Percentiles rank a stretch among this genome's conserved stretches.
phyloP scores from a whole-genome alignment of 176 grass and related monocot species.

The Poa annua region DNA sequence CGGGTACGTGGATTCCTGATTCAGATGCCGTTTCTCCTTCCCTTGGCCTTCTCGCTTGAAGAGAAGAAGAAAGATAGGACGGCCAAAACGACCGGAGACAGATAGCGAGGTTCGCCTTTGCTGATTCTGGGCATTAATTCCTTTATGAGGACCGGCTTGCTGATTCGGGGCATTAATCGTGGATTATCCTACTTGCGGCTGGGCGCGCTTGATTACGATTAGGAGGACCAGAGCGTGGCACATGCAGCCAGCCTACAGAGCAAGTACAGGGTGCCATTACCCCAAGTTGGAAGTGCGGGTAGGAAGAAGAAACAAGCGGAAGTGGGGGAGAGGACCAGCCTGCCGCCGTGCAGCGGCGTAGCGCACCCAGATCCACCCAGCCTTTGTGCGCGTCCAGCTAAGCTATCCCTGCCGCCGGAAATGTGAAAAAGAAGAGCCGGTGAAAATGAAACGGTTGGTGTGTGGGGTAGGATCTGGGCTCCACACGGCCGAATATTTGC shows the following conservation, averaged over 20 bases:
- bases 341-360: background rate
- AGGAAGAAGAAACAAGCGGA: background rate
- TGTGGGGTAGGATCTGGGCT: background rate
- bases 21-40: slow-evolving; percentile 1
- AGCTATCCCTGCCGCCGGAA: slow-evolving; percentile 16
- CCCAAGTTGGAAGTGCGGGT: too few species aligned
- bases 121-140: background rate
- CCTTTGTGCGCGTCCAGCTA: slow-evolving; percentile 27
- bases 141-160: background rate
- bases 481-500: slow-evolving; percentile 12
- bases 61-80: background rate
- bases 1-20: background rate
- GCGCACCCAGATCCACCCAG: slow-evolving; percentile 24
- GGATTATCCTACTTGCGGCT: background rate
- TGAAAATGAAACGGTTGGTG: too few species aligned
- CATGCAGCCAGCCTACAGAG: background rate
- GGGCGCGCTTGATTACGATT: background rate
- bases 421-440: background rate
- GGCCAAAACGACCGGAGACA: background rate
- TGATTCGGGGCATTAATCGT: background rate
- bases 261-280: too few species aligned
- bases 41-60: background rate
- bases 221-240: background rate
- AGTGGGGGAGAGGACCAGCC: background rate
- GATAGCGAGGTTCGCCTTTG: background rate